Percentiles rank a stretch among this genome's conserved stretches.
These are phyloP conservation scores for Manihot esculenta DNA, from an alignment of 441 rosid genomes.

Conservation along the genomic window DNA sequence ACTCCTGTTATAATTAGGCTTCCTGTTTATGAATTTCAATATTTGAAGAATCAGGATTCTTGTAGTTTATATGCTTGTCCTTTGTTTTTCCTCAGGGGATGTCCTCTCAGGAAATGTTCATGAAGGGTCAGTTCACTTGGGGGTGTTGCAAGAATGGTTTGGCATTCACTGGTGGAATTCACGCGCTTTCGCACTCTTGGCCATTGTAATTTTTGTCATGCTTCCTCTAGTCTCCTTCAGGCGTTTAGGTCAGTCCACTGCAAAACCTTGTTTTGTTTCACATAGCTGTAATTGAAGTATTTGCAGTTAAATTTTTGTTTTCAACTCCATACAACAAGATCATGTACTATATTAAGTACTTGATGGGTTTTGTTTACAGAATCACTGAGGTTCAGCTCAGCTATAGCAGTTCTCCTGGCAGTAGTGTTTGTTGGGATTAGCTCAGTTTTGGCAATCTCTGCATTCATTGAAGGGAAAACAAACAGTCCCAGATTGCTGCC, in stretches of 20 bases:
- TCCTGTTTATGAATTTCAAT: not conserved
- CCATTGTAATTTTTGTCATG: conserved; percentile 48
- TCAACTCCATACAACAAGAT: not conserved
- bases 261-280: not conserved
- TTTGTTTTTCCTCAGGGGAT: conserved; percentile 46
- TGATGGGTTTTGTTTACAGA: conserved; percentile 42
- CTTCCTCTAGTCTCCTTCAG: conserved; percentile 57
- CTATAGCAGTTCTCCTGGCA: conserved; percentile 73
- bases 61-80: not conserved
- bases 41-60: not conserved
- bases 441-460: conserved; percentile 61
- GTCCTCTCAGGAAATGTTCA: conserved; percentile 61
- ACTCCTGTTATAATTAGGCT: not conserved
- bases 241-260: conserved; percentile 50
- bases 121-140: conserved; percentile 52
- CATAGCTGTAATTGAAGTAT: not conserved
- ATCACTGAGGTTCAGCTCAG: conserved; percentile 67
- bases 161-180: conserved; percentile 82
- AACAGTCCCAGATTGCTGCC: conserved; percentile 65
- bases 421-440: conserved; percentile 67
- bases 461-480: conserved; percentile 60
- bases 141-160: conserved; percentile 80
- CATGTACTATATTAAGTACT: not conserved
- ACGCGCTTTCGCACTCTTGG: conserved; percentile 50
- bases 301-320: not conserved